These are phyloP conservation scores for Rhodotorula paludigena DNA, from an alignment of 768 basidiomycete genomes.

Conservation along the genomic window DNA sequence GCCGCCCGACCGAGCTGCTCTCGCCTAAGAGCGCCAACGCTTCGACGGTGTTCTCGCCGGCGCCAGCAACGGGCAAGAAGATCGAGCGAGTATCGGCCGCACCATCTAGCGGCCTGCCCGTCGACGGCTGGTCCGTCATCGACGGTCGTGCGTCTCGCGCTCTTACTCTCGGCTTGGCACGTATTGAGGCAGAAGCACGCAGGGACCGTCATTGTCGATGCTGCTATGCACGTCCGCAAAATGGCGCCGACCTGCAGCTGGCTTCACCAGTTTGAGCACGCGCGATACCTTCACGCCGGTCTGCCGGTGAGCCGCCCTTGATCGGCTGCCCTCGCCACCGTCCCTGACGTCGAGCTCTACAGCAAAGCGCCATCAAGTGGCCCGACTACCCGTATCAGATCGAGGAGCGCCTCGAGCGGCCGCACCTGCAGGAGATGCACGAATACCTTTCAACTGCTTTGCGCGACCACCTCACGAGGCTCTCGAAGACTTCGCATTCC, in stretches of 20 bases:
- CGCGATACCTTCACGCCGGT: conserved; percentile 24
- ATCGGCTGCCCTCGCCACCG: neutral
- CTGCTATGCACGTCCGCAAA: neutral
- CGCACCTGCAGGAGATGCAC: conserved; percentile 6
- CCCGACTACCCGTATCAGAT: neutral
- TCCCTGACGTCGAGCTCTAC: neutral
- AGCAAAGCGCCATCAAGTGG: conserved; percentile 9
- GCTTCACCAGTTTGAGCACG: conserved; percentile 25
- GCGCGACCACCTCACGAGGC: rapidly evolving
- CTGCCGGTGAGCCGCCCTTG: neutral
- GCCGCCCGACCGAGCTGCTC: no score
- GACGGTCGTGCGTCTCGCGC: neutral
- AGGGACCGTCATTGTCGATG: neutral
- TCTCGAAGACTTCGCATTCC: no score
- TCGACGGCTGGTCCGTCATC: neutral
- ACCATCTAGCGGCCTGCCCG: no score
- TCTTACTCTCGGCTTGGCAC: neutral
- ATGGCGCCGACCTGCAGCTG: neutral
- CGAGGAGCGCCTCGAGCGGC: neutral
- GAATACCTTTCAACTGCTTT: conserved; percentile 3
- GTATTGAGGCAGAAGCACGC: neutral
- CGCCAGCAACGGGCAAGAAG: no score
- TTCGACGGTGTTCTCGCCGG: no score
- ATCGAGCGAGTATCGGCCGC: no score
- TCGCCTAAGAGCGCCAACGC: no score